Evolutionary conservation across 140 eudicot genomes (phyloP), one percentile per base, ranked within the genome.

Genomic region (Senecio squalidus): DNA sequence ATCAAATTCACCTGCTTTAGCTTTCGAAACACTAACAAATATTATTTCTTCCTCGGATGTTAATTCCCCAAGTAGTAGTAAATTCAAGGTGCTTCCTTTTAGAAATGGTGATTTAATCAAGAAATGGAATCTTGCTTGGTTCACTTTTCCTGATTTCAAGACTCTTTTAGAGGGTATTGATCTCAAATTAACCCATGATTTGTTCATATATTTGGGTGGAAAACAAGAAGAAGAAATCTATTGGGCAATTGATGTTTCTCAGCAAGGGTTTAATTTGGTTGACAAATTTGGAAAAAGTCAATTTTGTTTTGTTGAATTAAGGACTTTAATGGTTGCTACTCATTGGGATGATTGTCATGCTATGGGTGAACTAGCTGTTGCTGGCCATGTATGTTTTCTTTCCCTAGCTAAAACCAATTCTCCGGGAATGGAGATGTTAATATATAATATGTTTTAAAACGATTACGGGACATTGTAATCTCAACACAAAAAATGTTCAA

Each of bases 271-370:
- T 46, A 76, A 66, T 47, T 45, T 86, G 94, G 95, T 80, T 48
- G 65, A 52, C 59, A 74, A 80, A 39, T 54, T 90, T 55, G 81
- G 83, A 36, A 71, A 55, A 16, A 72, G 58, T 39, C 68, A 52
- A 10, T 58, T 86, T 24, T 83, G 77, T 68, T 86, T 90, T 65
- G 95, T 90, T 68, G 95, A 90, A 62, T 53, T 83, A 71, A 90
- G 95, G 80, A 90, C 91, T 67, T 70, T 90, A 53, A 90, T 90
- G 97, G 91, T 90, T 49, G 95, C 97, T 23, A 80, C 95, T 60
- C 95, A 90, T 76, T 85, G 94, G 97, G 63, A 73, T 41, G 84
- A 85, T 69, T 40, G 66, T 18, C 28, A n/a, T 25, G 86, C 88
- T 54, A 85, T 89, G 97, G 95, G 70, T 27, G 74, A 89, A 6